Evolutionary conservation across 306 rosid genomes (phyloP).

Genomic region (Vigna mungo): DNA sequence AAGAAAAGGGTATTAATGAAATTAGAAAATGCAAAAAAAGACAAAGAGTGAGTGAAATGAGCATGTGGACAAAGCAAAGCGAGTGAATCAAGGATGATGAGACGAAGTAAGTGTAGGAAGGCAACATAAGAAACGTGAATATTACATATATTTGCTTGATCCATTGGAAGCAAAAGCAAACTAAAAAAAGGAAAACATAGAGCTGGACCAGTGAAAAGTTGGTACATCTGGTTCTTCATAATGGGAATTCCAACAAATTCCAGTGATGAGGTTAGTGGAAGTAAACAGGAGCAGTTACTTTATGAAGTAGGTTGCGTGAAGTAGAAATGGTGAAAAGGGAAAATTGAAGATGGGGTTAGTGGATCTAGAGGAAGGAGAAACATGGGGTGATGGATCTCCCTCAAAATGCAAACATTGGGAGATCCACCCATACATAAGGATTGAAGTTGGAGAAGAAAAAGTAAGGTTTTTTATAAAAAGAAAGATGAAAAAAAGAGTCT

Average conservation of each 20-base stretch:
- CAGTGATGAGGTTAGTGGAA: not conserved
- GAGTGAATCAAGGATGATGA: slow-evolving; percentile 6
- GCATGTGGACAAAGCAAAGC: not conserved
- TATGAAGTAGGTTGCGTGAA: not conserved
- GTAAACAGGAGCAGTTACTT: not conserved
- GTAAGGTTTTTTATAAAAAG: slow-evolving; percentile 3
- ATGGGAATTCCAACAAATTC: slow-evolving; percentile 7
- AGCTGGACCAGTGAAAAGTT: not conserved
- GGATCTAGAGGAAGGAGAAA: slow-evolving; percentile 59
- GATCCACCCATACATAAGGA: slow-evolving; percentile 44
- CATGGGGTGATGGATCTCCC: slow-evolving; percentile 49
- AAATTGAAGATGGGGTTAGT: slow-evolving; percentile 35
- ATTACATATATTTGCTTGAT: slow-evolving; percentile 12
- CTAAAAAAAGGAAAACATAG: not conserved
- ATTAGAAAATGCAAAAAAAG: not conserved
- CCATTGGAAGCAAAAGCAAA: slow-evolving; percentile 25
- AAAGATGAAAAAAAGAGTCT: no score
- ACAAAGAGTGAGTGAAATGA: not conserved
- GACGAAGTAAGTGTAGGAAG: not conserved
- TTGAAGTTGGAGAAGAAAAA: not conserved
- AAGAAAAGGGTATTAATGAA: not conserved
- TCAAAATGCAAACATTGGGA: slow-evolving; percentile 37
- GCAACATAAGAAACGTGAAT: not conserved
- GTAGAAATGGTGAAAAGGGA: not conserved
- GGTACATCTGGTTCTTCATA: slow-evolving; percentile 5